Percentiles rank a stretch among this genome's conserved stretches.
Evolutionary conservation across 1,139 yeast genomes (phyloP).

Genomic region (Diutina catenulata): DNA sequence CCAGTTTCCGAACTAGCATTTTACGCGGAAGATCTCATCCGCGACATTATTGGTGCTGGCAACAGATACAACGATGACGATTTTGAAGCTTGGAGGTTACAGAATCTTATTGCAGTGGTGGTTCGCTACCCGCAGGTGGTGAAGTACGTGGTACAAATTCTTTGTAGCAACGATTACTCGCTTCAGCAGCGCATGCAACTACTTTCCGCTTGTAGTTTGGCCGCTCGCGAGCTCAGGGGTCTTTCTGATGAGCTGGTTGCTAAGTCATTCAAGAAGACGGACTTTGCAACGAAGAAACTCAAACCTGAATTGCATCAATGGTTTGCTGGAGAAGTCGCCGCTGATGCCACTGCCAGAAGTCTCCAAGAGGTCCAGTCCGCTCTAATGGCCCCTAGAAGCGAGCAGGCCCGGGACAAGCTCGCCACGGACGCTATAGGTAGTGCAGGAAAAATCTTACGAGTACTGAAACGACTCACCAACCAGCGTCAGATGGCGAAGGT

Average conservation of each 20-base stretch:
- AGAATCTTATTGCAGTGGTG: background rate
- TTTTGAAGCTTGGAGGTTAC: background rate
- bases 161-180: conserved; percentile 1
- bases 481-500: background rate
- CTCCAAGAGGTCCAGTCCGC: background rate
- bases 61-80: conserved; percentile 1
- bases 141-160: background rate
- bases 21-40: background rate
- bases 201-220: background rate
- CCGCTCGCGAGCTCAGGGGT: conserved; percentile 2
- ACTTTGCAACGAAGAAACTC: background rate
- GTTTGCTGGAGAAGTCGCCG: too few species aligned
- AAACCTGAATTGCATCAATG: too few species aligned
- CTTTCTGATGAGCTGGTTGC: background rate
- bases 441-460: conserved; percentile 1
- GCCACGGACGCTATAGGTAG: background rate
- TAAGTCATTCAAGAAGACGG: background rate
- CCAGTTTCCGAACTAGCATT: background rate
- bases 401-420: background rate
- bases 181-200: conserved; percentile 4
- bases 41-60: background rate
- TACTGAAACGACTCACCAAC: conserved; percentile 2
- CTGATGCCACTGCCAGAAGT: background rate
- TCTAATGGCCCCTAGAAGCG: background rate
- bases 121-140: background rate